Base-by-base conservation (phyloP, 768 basidiomycete genomes). In the Boletellus ananas region DNA sequence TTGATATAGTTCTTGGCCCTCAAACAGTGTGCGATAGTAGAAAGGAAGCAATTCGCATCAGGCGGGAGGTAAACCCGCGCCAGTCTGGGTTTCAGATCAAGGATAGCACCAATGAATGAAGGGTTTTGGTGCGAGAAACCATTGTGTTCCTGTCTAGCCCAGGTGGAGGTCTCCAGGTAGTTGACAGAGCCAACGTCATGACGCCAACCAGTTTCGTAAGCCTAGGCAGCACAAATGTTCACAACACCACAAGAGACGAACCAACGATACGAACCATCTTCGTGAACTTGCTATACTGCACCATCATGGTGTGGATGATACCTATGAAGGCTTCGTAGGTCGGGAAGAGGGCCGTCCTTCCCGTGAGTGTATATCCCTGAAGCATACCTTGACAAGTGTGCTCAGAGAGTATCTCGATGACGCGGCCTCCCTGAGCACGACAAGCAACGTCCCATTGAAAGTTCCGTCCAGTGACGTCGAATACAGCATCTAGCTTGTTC, bases 291-390 rank as follows among this genome's bases (percentile, higher is more conserved):
- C 82, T 76, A 65, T 94, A 94, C 60, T 90, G 88, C 3, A 87
- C 85, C 80, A 87, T 84, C 90, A 93, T 92, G 16, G 90, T 94
- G 48, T 87, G 84, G 23, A 94, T 69, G 66, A 94, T 94, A 38
- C 90, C 90, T 38, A 94, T 73, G 79, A 95, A 96, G 0, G 90
- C 86, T 64, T 95, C 93, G 65, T 95, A 94, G 25, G 83, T 85
- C 2, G 93, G 91, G 79, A 95, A 91, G 31, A 94, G 73, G 12
- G 81, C 91, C 0, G 85, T 87, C 35, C 85, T 76, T 9, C 93
- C 93, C 0, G 93, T 94, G 40, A 96, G 79, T 6, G 90, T 92
- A 68, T 94, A 94, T 3, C 93, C 92, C 68, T 96, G 90, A 12
- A 94, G 73, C 85, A 92, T 92, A 20, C 87, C 90, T 63, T 93